phyloP scores from a whole-genome alignment of 257 asterid genomes.

The Fraxinus excelsior region DNA sequence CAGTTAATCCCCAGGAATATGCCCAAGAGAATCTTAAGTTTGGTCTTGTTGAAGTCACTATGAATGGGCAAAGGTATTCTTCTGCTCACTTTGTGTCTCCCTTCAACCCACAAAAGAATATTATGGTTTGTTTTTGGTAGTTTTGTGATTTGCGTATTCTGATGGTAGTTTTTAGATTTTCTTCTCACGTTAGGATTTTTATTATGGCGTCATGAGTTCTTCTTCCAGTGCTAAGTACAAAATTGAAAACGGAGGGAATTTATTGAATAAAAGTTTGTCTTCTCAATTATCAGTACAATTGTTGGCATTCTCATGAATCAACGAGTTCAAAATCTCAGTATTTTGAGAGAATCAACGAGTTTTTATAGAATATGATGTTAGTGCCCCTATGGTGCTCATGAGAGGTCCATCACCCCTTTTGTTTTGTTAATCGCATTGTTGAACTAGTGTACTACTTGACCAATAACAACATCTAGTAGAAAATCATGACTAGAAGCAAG shows the following conservation, averaged over 20 bases:
- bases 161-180: not conserved
- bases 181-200: not conserved
- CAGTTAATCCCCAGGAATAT: conserved; percentile 85
- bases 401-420: too few species aligned
- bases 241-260: not conserved
- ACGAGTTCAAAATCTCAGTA: not conserved
- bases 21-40: conserved; percentile 92
- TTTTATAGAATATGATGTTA: too few species aligned
- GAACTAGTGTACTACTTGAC: too few species aligned
- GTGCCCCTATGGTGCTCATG: too few species aligned
- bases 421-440: too few species aligned
- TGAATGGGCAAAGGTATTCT: conserved; percentile 94
- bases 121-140: not conserved
- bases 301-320: not conserved
- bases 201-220: not conserved
- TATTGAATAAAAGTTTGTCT: not conserved
- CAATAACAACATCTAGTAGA: too few species aligned
- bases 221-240: not conserved
- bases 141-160: not conserved
- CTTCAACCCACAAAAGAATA: not conserved
- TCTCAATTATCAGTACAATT: not conserved
- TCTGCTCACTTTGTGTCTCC: conserved; percentile 18
- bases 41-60: conserved; percentile 94
- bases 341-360: not conserved
- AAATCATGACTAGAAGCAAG: too few species aligned